Conservation (phyloP, 2,329 filamentous ascomycete genomes). For the Trichoderma asperellum region DNA sequence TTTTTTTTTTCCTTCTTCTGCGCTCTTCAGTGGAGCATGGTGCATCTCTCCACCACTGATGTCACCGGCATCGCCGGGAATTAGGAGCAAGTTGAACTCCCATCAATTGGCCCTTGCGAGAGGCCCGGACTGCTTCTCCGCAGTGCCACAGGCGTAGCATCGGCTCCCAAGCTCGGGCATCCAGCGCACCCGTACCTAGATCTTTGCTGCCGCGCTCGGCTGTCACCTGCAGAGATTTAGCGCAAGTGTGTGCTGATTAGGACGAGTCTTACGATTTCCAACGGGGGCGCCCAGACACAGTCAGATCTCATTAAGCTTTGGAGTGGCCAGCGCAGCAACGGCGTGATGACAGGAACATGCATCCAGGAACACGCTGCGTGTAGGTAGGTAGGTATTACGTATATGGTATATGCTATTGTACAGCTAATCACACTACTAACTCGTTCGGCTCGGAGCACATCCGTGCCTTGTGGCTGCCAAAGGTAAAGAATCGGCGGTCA, state of each 20-base stretch:
- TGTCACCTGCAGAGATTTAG: slow-evolving; percentile 14
- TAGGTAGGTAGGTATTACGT: background rate
- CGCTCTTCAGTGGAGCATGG: slow-evolving; percentile 8
- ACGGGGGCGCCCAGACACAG: slow-evolving; percentile 5
- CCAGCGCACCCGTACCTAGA: slow-evolving; percentile 15
- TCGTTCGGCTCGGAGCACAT: background rate
- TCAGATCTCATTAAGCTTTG: slow-evolving; percentile 19
- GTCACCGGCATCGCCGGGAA: slow-evolving; percentile 24
- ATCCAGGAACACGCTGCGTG: background rate
- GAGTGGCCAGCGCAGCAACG: background rate
- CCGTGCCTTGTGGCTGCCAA: background rate
- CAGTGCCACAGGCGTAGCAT: slow-evolving; percentile 5
- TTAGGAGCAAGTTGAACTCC: slow-evolving; percentile 8
- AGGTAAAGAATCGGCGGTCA: background rate
- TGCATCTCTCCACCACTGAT: slow-evolving; percentile 22
- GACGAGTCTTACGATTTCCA: background rate
- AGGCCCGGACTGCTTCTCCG: background rate
- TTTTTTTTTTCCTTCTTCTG: background rate
- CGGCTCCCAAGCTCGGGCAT: slow-evolving; percentile 7
- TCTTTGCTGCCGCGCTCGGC: slow-evolving; percentile 2
- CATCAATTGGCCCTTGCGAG: background rate
- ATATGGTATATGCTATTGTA: background rate
- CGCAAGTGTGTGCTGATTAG: slow-evolving; percentile 15
- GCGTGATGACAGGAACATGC: slow-evolving; percentile 6
- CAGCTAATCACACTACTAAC: no score